These are phyloP conservation scores for Periconia digitata DNA, from an alignment of 2,329 filamentous ascomycete species.

Conservation along the genomic window DNA sequence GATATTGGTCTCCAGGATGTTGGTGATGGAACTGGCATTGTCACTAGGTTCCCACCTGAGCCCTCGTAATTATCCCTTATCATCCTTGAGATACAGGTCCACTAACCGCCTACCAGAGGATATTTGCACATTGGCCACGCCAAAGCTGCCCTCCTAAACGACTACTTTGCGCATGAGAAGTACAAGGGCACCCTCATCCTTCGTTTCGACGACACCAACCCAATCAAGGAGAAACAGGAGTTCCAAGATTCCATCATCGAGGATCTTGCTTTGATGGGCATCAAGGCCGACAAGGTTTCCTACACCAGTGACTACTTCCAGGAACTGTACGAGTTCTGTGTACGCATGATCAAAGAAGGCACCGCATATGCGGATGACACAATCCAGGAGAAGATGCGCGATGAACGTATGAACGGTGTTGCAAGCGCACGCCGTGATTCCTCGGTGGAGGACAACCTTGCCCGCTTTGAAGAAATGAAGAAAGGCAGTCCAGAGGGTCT, in stretches of 20 bases:
- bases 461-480: slow-evolving; percentile 93
- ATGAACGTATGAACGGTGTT: slow-evolving; percentile 81
- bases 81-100: not conserved
- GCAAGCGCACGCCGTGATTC: slow-evolving; percentile 79
- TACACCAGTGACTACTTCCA: slow-evolving; percentile 98
- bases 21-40: slow-evolving; percentile 72
- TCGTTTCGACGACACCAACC: slow-evolving; percentile 97
- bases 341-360: slow-evolving; percentile 82
- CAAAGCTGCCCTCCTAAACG: slow-evolving; percentile 89
- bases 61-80: slow-evolving; percentile 65
- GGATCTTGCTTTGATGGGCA: slow-evolving; percentile 87
- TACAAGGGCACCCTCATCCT: slow-evolving; percentile 90
- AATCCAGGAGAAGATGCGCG: slow-evolving; percentile 81
- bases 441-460: slow-evolving; percentile 78
- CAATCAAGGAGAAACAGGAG: slow-evolving; percentile 94
- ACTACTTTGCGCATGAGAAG: slow-evolving; percentile 93
- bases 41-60: slow-evolving; percentile 91
- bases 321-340: slow-evolving; percentile 80
- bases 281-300: slow-evolving; percentile 81
- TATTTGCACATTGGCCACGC: slow-evolving; percentile 96
- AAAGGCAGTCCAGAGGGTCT: slow-evolving; percentile 75
- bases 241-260: slow-evolving; percentile 92
- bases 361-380: slow-evolving; percentile 95
- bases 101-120: slow-evolving; percentile 49
- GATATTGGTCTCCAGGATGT: slow-evolving; percentile 84